Base-by-base conservation (phyloP, 257 asterid genomes). In the Gentiana dahurica region DNA sequence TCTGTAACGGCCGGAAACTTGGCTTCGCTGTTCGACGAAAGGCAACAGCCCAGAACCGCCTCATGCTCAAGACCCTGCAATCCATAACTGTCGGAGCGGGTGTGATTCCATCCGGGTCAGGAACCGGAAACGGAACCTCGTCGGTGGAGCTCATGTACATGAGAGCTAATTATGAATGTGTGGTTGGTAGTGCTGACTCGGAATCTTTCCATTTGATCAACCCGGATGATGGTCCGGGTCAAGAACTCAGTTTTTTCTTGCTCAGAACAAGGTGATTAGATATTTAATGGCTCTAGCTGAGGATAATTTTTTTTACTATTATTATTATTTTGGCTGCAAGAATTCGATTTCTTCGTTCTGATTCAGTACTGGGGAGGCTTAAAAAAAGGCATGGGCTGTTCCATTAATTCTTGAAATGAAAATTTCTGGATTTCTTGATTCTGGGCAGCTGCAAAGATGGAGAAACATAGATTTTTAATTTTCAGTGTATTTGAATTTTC, bases 181-280 rank as follows among this genome's bases (percentile, higher is more conserved):
- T 92, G 4, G 66, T 80, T 8, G 97, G 99, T 11, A 80, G 80
- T 48, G 94, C 87, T 2, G 94, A 92, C 53, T 88, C 97, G 0
- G 95, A 92, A 74, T 88, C 95, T 24, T 92, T 83, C 68, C 97
- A 92, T 71, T 63, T 92, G 68, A 81, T 92, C 72, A 88, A 84
- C 78, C 99, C 87, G 51, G 99, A 80, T 44, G 80, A 84, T 0
- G 83, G 85, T 0, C 94, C 83, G 60, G 94, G 83, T 54, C 97
- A 92, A 68, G 99, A 92, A 73, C 85, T 92, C 70, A 88, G 99
- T 50, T 65, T 92, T 45, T 92, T 85, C 91, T 79, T 92, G 90
- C 73, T 92, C 45, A 72, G 95, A 54, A 71, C 97, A 34, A 83
- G 76, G 60, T 83, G 77, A 80, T 35, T 7, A 43, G 10, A 35